Percentiles rank a stretch among this genome's conserved stretches.
Evolutionary conservation across 495 filamentous ascomycete species (phyloP).

Genomic region (Penicillium egyptiacum): DNA sequence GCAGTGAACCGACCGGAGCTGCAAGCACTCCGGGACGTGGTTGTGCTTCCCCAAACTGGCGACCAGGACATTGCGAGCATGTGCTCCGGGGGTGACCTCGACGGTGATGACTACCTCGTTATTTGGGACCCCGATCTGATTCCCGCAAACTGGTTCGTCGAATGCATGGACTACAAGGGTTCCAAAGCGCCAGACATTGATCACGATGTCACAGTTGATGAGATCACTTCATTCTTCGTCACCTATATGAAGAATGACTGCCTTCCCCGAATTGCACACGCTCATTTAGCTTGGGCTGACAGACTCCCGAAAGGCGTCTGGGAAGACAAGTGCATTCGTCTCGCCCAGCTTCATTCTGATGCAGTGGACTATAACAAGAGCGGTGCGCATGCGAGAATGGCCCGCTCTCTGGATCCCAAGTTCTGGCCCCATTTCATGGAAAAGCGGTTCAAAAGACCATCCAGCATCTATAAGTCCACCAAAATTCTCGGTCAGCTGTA

Average conservation of each 20-base stretch:
- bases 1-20: conserved; percentile 77
- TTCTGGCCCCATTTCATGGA: conserved; percentile 93
- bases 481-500: conserved; percentile 84
- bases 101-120: conserved; percentile 93
- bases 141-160: conserved; percentile 64
- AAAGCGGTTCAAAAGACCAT: conserved; percentile 52
- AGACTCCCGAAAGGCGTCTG: conserved; percentile 59
- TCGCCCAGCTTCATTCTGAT: conserved; percentile 81
- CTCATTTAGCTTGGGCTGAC: conserved; percentile 82
- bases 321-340: conserved; percentile 66
- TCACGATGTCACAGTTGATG: conserved; percentile 60
- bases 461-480: conserved; percentile 61
- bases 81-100: conserved; percentile 94
- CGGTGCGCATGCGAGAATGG: conserved; percentile 72
- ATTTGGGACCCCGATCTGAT: conserved; percentile 85
- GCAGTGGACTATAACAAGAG: conserved; percentile 95
- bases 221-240: conserved; percentile 84
- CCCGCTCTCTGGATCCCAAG: conserved; percentile 54
- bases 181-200: conserved; percentile 52
- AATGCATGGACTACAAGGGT: conserved; percentile 71
- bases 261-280: conserved; percentile 74
- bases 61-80: conserved; percentile 86
- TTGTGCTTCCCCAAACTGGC: conserved; percentile 82
- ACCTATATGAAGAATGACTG: conserved; percentile 91
- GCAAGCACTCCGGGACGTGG: conserved; percentile 73